Conservation (phyloP, 345 rosid genomes). For the Dipteronia sinensis region DNA sequence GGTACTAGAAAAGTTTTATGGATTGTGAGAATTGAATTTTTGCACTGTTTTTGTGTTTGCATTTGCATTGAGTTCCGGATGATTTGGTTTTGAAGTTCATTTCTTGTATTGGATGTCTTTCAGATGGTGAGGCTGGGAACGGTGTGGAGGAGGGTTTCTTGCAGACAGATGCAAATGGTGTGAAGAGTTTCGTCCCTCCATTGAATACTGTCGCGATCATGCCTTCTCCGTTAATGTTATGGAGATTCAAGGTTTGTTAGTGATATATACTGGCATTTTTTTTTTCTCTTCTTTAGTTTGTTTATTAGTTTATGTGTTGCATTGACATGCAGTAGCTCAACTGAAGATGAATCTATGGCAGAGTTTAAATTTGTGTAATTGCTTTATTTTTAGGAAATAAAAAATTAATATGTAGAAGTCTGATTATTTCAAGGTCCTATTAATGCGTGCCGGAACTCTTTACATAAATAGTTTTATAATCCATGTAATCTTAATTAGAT, state of each 20-base stretch:
- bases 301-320: conserved; percentile 8
- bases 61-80: background rate
- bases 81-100: conserved; percentile 2
- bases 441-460: too few relatives aligned
- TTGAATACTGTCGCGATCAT: conserved; percentile 51
- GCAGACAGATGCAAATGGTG: conserved; percentile 47
- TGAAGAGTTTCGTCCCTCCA: conserved; percentile 47
- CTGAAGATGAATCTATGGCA: background rate
- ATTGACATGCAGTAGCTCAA: conserved; percentile 11
- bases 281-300: background rate
- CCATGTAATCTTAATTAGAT: background rate
- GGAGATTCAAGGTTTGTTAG: conserved; percentile 78
- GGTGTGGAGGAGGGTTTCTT: conserved; percentile 50
- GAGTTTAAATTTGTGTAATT: background rate
- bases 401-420: background rate
- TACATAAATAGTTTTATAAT: too few relatives aligned
- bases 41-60: background rate
- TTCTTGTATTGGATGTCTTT: conserved; percentile 16
- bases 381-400: background rate
- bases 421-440: background rate
- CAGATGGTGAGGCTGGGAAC: conserved; percentile 55
- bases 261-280: background rate
- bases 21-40: background rate
- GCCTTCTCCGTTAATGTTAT: conserved; percentile 70
- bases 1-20: conserved; percentile 40